Conservation (phyloP, 2,329 filamentous ascomycete genomes). For the Aspergillus felis region DNA sequence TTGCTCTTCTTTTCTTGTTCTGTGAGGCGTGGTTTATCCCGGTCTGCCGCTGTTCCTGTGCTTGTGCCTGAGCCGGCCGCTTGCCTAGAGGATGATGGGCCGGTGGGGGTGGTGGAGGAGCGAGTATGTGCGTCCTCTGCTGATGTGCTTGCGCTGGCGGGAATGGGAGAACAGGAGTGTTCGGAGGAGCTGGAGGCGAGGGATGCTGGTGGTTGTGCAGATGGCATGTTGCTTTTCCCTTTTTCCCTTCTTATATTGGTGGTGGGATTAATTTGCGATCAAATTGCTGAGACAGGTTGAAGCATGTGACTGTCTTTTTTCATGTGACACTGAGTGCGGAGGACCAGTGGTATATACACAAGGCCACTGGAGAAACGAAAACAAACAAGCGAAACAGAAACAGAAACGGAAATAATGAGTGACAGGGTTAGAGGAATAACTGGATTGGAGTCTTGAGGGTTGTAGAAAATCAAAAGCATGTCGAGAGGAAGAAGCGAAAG, state of each 20-base stretch:
- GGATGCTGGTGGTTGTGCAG: conserved; percentile 19
- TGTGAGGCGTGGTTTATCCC: conserved; percentile 61
- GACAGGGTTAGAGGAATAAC: too few species aligned
- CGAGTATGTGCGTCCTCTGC: conserved; percentile 28
- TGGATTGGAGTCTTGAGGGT: too few species aligned
- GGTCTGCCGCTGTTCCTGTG: conserved; percentile 4
- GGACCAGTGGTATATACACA: background rate
- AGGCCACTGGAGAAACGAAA: background rate
- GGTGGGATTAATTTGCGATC: background rate
- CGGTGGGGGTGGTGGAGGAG: conserved; percentile 32
- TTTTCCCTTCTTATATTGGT: background rate
- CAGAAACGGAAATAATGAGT: background rate
- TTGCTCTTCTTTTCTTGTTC: conserved; percentile 71
- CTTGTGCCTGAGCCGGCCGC: conserved; percentile 11
- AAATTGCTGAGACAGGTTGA: background rate
- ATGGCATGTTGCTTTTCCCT: conserved; percentile 18
- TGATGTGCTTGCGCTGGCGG: conserved; percentile 20
- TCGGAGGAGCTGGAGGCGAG: conserved; percentile 23
- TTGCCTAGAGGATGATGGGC: conserved; percentile 24
- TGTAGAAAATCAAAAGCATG: background rate
- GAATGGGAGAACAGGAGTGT: conserved; percentile 19
- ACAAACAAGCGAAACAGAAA: background rate
- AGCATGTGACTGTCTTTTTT: conserved; percentile 7
- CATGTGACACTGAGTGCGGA: conserved; percentile 10
- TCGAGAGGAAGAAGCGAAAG: background rate